Evolutionary conservation across 2,329 filamentous ascomycete species (phyloP).

Genomic region (Diplodia seriata): DNA sequence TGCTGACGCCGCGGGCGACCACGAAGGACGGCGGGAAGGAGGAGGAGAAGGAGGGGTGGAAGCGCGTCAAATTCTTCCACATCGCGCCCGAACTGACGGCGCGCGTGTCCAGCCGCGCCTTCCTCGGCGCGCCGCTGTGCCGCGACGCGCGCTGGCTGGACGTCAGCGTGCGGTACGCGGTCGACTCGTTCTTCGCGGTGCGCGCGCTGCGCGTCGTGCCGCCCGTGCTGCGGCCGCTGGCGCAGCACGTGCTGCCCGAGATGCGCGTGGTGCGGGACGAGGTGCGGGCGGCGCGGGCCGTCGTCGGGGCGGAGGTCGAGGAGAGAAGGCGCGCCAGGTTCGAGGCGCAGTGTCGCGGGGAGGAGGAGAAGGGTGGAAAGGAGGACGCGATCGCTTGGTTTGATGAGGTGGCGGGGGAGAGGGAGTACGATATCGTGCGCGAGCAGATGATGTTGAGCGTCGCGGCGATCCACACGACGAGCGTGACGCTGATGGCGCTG

Average conservation of each 20-base stretch:
- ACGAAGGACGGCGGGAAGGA: too few species aligned
- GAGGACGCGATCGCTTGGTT: constrained; percentile 38
- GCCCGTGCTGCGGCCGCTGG: constrained; percentile 43
- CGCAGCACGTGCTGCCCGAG: constrained; percentile 46
- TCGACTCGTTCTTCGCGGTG: constrained; percentile 45
- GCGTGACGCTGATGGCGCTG: constrained; percentile 38
- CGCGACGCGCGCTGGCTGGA: constrained; percentile 51
- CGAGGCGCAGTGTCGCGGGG: constrained; percentile 31
- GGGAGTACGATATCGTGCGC: constrained; percentile 32
- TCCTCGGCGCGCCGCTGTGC: constrained; percentile 48
- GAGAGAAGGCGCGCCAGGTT: constrained; percentile 36
- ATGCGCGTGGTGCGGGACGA: constrained; percentile 42
- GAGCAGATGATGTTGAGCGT: constrained; percentile 36
- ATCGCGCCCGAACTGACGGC: constrained; percentile 48
- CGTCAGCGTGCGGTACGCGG: constrained; percentile 45
- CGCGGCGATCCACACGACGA: constrained; percentile 38
- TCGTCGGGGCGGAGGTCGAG: constrained; percentile 47
- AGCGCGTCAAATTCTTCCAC: constrained; percentile 35
- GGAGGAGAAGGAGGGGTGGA: too few species aligned
- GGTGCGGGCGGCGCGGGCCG: constrained; percentile 43
- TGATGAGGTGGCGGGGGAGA: constrained; percentile 36
- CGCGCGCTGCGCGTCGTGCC: constrained; percentile 47
- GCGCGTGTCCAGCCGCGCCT: constrained; percentile 41
- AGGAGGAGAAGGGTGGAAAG: constrained; percentile 37
- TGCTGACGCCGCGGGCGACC: background rate